Evolutionary conservation across 495 filamentous ascomycete genomes (phyloP).

Genomic region (Articulospora tetracladia): DNA sequence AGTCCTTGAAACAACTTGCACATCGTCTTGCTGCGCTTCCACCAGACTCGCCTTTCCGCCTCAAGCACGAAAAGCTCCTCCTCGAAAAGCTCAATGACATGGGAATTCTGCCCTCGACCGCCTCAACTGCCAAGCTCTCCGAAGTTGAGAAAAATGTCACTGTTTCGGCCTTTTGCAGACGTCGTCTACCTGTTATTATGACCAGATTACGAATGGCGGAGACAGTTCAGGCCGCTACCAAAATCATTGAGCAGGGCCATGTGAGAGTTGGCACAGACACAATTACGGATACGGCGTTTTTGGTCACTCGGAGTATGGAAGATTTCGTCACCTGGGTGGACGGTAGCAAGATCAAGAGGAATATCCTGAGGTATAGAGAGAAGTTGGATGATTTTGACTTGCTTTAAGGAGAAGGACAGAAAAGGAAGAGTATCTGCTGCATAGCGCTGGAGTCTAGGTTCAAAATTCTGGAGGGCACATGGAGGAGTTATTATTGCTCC

Average conservation of each 20-base stretch:
- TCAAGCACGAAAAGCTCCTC: constrained; percentile 75
- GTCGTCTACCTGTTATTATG: constrained; percentile 82
- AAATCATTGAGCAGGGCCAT: constrained; percentile 93
- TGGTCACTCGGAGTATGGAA: constrained; percentile 81
- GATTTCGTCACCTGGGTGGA: constrained; percentile 98
- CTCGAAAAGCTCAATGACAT: constrained; percentile 88
- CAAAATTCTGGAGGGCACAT: neutral
- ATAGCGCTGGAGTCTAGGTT: constrained; percentile 16
- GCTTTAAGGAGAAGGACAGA: constrained; percentile 42
- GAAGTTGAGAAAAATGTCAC: constrained; percentile 83
- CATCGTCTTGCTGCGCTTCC: constrained; percentile 80
- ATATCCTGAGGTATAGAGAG: constrained; percentile 88
- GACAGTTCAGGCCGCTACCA: constrained; percentile 74
- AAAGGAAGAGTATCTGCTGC: neutral
- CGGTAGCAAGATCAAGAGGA: constrained; percentile 93
- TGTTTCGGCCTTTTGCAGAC: constrained; percentile 76
- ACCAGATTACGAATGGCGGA: constrained; percentile 85
- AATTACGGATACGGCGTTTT: constrained; percentile 77
- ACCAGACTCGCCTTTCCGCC: constrained; percentile 68
- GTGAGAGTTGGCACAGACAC: constrained; percentile 90
- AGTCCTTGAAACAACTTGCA: constrained; percentile 78
- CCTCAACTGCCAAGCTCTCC: constrained; percentile 64
- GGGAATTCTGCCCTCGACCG: constrained; percentile 71
- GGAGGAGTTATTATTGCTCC: neutral
- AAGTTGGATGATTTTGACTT: constrained; percentile 97